Percentiles rank a stretch among this genome's conserved stretches.
Conservation (phyloP, 257 asterid genomes). For the Coffea eugenioides region DNA sequence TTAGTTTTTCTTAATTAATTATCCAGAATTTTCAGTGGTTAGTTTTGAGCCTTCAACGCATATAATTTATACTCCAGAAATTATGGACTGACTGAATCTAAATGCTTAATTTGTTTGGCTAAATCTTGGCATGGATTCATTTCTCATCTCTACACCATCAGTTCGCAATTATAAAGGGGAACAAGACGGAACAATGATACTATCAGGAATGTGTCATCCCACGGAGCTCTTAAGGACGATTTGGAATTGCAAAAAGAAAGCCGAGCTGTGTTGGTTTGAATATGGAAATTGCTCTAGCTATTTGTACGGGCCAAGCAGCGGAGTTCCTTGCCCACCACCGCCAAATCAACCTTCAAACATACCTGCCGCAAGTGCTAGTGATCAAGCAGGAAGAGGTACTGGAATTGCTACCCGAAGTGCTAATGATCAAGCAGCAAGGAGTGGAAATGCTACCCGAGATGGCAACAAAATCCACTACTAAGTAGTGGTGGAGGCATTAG, state of each 20-base stretch:
- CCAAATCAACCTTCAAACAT: neutral
- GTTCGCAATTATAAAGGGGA: neutral
- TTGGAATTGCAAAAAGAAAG: neutral
- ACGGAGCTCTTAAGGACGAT: neutral
- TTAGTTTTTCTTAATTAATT: no score
- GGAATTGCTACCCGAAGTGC: neutral
- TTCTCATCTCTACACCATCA: neutral
- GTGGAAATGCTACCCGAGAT: neutral
- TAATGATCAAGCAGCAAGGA: neutral
- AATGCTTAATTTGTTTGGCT: neutral
- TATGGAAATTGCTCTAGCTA: neutral
- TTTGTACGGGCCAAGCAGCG: neutral
- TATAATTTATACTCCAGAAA: no score
- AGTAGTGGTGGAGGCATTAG: no score
- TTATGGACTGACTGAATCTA: no score
- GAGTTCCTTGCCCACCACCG: neutral
- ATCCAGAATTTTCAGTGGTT: no score
- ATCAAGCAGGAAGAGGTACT: neutral
- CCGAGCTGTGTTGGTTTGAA: neutral
- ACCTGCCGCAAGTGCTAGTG: neutral
- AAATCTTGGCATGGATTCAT: no score
- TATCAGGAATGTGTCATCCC: neutral
- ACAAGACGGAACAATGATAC: neutral
- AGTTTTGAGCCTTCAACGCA: no score
- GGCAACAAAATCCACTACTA: no score